phyloP scores from a whole-genome alignment of 805 yeast genomes.

The Starmerella vitae region DNA sequence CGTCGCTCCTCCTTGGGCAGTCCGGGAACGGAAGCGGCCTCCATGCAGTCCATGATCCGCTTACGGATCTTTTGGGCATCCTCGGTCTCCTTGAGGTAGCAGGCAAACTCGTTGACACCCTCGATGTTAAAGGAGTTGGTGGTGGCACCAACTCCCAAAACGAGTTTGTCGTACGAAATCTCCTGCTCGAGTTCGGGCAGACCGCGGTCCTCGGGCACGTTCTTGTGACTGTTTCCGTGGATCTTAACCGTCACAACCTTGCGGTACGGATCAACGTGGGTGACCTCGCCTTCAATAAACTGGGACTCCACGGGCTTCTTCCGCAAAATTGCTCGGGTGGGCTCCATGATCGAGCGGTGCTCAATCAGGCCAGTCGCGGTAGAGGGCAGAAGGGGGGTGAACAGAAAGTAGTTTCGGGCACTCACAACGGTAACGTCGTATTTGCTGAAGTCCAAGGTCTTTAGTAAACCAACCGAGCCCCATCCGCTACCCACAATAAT shows the following conservation, averaged over 20 bases:
- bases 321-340: slow-evolving; percentile 77
- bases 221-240: slow-evolving; percentile 20
- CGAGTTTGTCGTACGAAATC: slow-evolving; percentile 68
- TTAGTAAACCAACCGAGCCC: slow-evolving; percentile 81
- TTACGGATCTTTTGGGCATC: slow-evolving; percentile 77
- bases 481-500: slow-evolving; percentile 73
- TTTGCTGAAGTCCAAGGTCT: slow-evolving; percentile 69
- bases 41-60: slow-evolving; percentile 73
- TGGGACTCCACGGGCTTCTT: slow-evolving; percentile 57
- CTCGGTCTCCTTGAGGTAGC: slow-evolving; percentile 77
- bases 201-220: slow-evolving; percentile 25
- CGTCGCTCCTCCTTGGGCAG: slow-evolving; percentile 60
- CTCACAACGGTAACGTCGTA: slow-evolving; percentile 84
- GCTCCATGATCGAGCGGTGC: slow-evolving; percentile 80
- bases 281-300: slow-evolving; percentile 85
- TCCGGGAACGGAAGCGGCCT: slow-evolving; percentile 70
- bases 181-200: slow-evolving; percentile 33
- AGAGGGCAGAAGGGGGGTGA: slow-evolving; percentile 91
- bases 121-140: slow-evolving; percentile 91
- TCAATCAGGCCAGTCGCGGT: slow-evolving; percentile 91
- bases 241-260: slow-evolving; percentile 48
- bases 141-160: slow-evolving; percentile 89
- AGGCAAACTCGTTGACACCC: slow-evolving; percentile 75
- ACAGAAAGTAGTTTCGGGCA: slow-evolving; percentile 88
- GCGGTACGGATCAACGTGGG: slow-evolving; percentile 58